Base-by-base conservation (phyloP, 1,139 yeast genomes). In the Geotrichum histeridarum region DNA sequence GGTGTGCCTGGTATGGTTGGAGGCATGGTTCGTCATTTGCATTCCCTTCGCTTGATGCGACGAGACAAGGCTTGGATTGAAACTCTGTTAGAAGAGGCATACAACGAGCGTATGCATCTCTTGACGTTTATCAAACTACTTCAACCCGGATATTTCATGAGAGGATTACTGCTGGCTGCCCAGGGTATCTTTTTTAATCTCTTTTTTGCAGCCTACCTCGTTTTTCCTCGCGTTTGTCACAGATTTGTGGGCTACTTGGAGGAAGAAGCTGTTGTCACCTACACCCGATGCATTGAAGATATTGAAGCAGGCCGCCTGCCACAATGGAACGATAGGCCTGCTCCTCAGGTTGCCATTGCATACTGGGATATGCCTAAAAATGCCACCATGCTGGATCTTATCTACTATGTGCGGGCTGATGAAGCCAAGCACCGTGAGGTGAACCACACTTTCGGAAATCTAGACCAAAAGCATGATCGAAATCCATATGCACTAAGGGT, bases 1-100 rank as follows among this genome's bases (percentile, higher is more conserved):
- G 91, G 89, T 12, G 87, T 85, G 15, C 93, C 93, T 0, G 91
- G 93, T 9, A 80, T 83, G 75, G 86, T 83, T 42, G 93, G 88
- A 11, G 84, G 85, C 0, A 83, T 83, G 67, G 66, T 84, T 48
- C 77, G 90, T 58, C 88, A 83, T 64, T 73, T 84, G 61, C 82
- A 81, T 61, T 78, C 86, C 1, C 68, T 84, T 50, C 72, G 90
- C 60, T 67, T 82, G 47, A 72, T 84, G 61, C 76, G 77, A 61
- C 72, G 91, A 58, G 93, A 85, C 65, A 80, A 81, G 61, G 91
- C 88, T 0, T 85, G 90, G 86, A 78, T 85, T 59, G 88, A 85
- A 67, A 83, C 90, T 0, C 72, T 85, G 44, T 72, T 81, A 41
- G 91, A 85, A 64, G 93, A 85, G 64, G 90, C 91, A 0, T 84